These are phyloP conservation scores for Collybiopsis luxurians DNA, from an alignment of 768 basidiomycete species.

Conservation along the genomic window DNA sequence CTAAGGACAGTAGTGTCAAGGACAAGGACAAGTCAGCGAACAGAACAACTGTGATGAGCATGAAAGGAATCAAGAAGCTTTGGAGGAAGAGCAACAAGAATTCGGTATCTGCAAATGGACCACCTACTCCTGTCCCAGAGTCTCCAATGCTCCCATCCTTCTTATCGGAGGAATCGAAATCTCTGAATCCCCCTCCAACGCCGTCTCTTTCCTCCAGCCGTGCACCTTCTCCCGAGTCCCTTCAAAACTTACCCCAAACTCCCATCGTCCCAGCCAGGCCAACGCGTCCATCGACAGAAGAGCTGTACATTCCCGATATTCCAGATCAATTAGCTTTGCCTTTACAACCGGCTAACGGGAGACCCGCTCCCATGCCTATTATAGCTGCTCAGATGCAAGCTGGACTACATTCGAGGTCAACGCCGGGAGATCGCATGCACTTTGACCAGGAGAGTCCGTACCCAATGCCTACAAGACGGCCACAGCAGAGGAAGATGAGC, in stretches of 20 bases:
- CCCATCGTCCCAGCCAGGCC: constrained; percentile 9
- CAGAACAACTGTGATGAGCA: constrained; percentile 61
- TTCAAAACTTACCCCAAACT: constrained; percentile 1
- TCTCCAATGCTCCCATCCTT: constrained; percentile 32
- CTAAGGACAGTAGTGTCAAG: background rate
- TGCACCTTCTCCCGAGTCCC: constrained; percentile 17
- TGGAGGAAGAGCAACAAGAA: constrained; percentile 75
- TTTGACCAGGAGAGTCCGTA: constrained; percentile 78
- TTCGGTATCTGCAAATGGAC: constrained; percentile 24
- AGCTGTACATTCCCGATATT: constrained; percentile 19
- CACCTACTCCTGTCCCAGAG: constrained; percentile 22
- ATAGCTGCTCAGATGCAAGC: constrained; percentile 38
- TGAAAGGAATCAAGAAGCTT: constrained; percentile 70
- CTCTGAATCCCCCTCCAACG: constrained; percentile 23
- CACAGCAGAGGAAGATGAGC: constrained; percentile 9
- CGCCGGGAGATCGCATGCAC: constrained; percentile 42
- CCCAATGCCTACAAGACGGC: constrained; percentile 38
- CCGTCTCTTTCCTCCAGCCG: constrained; percentile 31
- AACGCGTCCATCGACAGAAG: constrained; percentile 19
- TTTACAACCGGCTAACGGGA: background rate
- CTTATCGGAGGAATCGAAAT: constrained; percentile 35
- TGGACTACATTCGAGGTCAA: constrained; percentile 17
- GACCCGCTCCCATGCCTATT: constrained; percentile 28
- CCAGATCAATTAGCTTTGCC: constrained; percentile 11
- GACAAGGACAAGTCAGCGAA: constrained; percentile 22